A percentile compares a stretch with the other conserved stretches of the same genome.
Evolutionary conservation across 768 basidiomycete species (phyloP).

Genomic region (Suillus placidus): DNA sequence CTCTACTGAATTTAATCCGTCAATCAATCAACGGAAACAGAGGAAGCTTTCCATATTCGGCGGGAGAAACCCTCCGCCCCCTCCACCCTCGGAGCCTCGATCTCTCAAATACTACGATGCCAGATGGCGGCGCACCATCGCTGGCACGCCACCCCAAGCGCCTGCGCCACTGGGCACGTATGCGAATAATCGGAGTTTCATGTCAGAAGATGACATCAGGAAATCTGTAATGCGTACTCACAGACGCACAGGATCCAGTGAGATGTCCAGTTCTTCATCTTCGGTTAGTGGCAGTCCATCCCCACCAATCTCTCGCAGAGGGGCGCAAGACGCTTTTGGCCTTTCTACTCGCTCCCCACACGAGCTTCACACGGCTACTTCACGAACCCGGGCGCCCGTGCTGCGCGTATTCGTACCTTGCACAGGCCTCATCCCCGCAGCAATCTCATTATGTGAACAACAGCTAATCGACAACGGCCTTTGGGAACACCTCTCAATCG

Average conservation of each 20-base stretch:
- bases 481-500: conserved; percentile 75
- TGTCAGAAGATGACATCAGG: conserved; percentile 44
- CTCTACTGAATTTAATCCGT: conserved; percentile 7
- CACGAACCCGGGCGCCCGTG: conserved; percentile 68
- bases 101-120: conserved; percentile 49
- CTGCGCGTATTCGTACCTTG: conserved; percentile 78
- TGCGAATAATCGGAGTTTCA: conserved; percentile 30
- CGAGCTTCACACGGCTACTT: conserved; percentile 62
- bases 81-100: conserved; percentile 49
- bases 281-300: conserved; percentile 28
- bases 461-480: conserved; percentile 69
- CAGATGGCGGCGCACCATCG: conserved; percentile 49
- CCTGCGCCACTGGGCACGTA: conserved; percentile 19
- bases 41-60: conserved; percentile 44
- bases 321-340: conserved; percentile 16
- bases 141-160: not conserved
- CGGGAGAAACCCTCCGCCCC: conserved; percentile 37
- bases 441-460: conserved; percentile 61
- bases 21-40: conserved; percentile 19
- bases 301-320: conserved; percentile 23
- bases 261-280: conserved; percentile 52
- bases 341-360: conserved; percentile 47
- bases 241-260: conserved; percentile 46
- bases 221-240: conserved; percentile 37
- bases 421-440: conserved; percentile 46